Evolutionary conservation across 1,284 basidiomycete genomes (phyloP), one percentile per base, ranked within the genome.

Genomic region (Xerocomus nothofagi): DNA sequence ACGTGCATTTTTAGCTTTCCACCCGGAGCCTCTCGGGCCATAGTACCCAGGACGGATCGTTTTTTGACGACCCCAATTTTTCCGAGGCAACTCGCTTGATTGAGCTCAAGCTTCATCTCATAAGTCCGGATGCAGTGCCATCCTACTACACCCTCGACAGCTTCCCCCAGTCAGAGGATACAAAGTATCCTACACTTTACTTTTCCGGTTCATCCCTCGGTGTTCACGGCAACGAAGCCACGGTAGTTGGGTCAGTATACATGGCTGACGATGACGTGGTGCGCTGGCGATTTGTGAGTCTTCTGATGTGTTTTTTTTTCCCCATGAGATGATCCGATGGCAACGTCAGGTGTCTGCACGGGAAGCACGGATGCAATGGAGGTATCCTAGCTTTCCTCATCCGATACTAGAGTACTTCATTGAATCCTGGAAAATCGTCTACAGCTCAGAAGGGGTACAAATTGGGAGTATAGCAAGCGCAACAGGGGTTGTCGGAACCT

Each of bases 201-300:
- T 84, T 86, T 61, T 66, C 67, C 47, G 84, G 83, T 24, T 62
- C 68, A 21, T 76, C 80, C 26, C 69, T 69, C 48, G 73, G 75
- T 27, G 62, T 71, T 18, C 70, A 73, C 55, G 73, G 73, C 29
- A 75, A 71, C 37, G 73, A 77, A 56, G 68, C 76, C 14, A 65
- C 62, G 14, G 69, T 86, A 12, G 74, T 81, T 51, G 85, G 85
- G 6, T 72, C 70, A 42, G 84, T 87, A 21, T 61, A 67, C 37
- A 79, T 82, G 75, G 75, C 74, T 40, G 57, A 62, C 15, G 79
- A 82, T 54, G 77, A 77, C 7, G 66, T 73, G 37, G 73, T 83
- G 18, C 74, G 81, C 46, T 87, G 84, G 84, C 74, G 75, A 58
- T 81, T 85, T 68, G 84, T 86, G 60, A 72, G 80, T 73, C 41